These are phyloP conservation scores for Xylariales sp. DNA, from an alignment of 2,329 filamentous ascomycete species.

Conservation along the genomic window DNA sequence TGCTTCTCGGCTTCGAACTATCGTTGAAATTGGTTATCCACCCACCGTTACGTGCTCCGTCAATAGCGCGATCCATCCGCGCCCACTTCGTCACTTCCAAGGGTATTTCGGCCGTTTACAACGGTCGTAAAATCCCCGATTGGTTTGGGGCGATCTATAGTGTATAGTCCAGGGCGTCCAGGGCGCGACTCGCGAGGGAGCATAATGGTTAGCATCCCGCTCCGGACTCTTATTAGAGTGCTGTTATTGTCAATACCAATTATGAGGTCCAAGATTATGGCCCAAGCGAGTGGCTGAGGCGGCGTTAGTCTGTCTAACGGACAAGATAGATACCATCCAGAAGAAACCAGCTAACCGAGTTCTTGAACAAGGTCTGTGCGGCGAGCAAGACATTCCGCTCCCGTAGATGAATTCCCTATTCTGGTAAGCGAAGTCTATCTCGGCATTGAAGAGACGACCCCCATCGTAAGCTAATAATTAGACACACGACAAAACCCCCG, in stretches of 20 bases:
- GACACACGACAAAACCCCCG: slow-evolving; percentile 4
- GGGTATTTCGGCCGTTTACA: slow-evolving; percentile 29
- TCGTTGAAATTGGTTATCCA: slow-evolving; percentile 32
- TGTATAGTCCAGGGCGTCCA: not conserved
- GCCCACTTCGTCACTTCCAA: slow-evolving; percentile 25
- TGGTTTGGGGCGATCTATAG: slow-evolving; percentile 28
- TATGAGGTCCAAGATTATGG: not conserved
- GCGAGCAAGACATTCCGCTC: slow-evolving; percentile 12
- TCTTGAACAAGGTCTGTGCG: slow-evolving; percentile 31
- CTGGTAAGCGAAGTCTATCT: slow-evolving; percentile 29
- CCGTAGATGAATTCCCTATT: slow-evolving; percentile 26
- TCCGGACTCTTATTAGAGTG: slow-evolving; percentile 13
- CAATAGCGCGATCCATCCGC: slow-evolving; percentile 25
- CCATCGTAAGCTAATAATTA: slow-evolving; percentile 17
- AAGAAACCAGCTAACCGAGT: slow-evolving; percentile 13
- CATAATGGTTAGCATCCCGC: slow-evolving; percentile 5
- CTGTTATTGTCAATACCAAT: not conserved
- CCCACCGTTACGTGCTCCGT: slow-evolving; percentile 23
- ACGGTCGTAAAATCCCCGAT: slow-evolving; percentile 36
- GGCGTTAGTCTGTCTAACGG: not conserved
- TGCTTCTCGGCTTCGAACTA: slow-evolving; percentile 15
- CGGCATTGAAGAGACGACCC: slow-evolving; percentile 23
- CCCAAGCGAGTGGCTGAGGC: slow-evolving; percentile 12
- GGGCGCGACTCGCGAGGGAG: slow-evolving; percentile 10
- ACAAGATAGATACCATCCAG: slow-evolving; percentile 5